These are phyloP conservation scores for Monosporascus sp. DNA, from an alignment of 2,329 filamentous ascomycete genomes.

Conservation along the genomic window DNA sequence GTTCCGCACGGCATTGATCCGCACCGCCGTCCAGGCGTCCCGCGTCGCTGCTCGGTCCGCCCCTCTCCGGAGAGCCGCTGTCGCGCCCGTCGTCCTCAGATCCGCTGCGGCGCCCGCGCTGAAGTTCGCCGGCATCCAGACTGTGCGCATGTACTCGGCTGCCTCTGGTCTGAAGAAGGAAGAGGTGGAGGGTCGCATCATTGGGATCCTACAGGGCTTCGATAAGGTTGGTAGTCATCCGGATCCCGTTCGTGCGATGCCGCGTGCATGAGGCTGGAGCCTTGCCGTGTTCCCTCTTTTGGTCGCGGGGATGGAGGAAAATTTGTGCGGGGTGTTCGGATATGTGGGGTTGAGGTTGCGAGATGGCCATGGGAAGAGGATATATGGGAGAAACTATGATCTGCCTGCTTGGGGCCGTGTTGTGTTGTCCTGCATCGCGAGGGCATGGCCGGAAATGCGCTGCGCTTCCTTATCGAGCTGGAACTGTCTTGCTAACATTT, in stretches of 20 bases:
- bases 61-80: conserved; percentile 56
- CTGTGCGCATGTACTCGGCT: conserved; percentile 82
- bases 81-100: conserved; percentile 45
- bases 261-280: not conserved
- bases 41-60: conserved; percentile 55
- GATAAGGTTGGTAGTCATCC: conserved; percentile 66
- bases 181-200: conserved; percentile 87
- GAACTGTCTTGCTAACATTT: conserved; percentile 15
- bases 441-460: too few relatives aligned
- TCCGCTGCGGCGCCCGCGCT: conserved; percentile 56
- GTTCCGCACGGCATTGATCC: conserved; percentile 85
- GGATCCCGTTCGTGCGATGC: too few relatives aligned
- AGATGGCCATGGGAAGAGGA: too few relatives aligned
- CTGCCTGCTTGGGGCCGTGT: too few relatives aligned
- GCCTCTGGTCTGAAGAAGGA: conserved; percentile 70
- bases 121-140: conserved; percentile 57
- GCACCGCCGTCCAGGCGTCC: conserved; percentile 60
- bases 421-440: too few relatives aligned
- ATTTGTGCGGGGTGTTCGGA: not conserved
- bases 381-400: too few relatives aligned
- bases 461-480: not conserved
- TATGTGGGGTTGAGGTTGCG: conserved; percentile 5
- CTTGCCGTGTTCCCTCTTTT: conserved; percentile 24
- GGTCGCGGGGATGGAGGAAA: not conserved
- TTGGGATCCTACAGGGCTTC: conserved; percentile 89